Base-by-base conservation (phyloP, 148 eudicot genomes). In the Fagopyrum esculentum region DNA sequence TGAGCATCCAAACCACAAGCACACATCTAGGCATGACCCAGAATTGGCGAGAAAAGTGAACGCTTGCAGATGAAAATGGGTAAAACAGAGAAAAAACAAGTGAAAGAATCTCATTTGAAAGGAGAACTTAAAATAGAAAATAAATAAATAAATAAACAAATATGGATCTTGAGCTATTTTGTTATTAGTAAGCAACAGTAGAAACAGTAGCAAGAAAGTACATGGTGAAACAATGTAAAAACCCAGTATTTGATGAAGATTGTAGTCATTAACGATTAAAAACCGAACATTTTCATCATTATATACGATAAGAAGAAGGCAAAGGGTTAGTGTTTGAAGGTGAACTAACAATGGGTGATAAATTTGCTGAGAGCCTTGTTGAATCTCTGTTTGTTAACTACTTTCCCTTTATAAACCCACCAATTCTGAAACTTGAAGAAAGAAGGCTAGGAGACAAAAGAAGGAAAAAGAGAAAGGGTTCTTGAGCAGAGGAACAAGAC, bases 1-100 rank as follows among this genome's bases (percentile, higher is more conserved):
- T 74, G 75, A 72, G 85, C 83, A 77, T 84, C 83, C 55, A 84
- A 35, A 85, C 40, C 74, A 73, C 78, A 81, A 78, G 77, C 81
- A 80, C 79, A 76, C 74, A 81, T 86, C 66, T 90, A 87, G 29
- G 87, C 90, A 75, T 92, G 96, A 81, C 88, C 91, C 80, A 90
- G 72, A 26, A 86, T 88, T 85, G 92, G 78, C 75, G 90, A 77
- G 80, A 96, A 89, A 85, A 46, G n/a, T 17, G 66, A 60, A 16
- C 2, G 19, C n/a, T 45, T 45, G 55, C 74, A 71, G 35, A 19
- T 66, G 46, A 40, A 57, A 66, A 66, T 66, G 47, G 71, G 71
- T 40, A 66, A 35, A 35, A 35, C 40, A 35, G 40, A 35, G 40
- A 35, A 35, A 66, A 66, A 66, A 46, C 71, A 63, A 43, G 43